Evolutionary conservation across 768 basidiomycete genomes (phyloP).

Genomic region (Termitomyces sp.): DNA sequence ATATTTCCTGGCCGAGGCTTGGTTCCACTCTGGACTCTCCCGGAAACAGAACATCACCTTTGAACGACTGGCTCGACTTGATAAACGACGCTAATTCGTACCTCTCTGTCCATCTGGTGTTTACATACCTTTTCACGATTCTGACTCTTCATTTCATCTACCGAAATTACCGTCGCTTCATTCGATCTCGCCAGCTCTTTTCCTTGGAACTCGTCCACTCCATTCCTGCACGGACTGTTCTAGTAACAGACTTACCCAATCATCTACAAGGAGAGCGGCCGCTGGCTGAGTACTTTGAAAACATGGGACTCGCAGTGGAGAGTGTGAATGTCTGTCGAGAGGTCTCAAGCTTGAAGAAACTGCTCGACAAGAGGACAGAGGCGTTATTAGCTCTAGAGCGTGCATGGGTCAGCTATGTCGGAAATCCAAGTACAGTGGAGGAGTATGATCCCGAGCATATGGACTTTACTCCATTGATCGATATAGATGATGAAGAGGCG

Average conservation of each 20-base stretch:
- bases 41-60: constrained; percentile 29
- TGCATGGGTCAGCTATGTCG: constrained; percentile 89
- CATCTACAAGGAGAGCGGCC: constrained; percentile 82
- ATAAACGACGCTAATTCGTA: constrained; percentile 89
- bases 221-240: constrained; percentile 88
- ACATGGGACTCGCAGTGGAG: constrained; percentile 82
- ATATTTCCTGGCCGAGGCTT: constrained; percentile 41
- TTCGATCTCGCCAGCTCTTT: constrained; percentile 89
- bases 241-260: constrained; percentile 79
- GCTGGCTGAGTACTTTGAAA: constrained; percentile 91
- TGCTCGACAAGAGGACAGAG: constrained; percentile 77
- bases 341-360: constrained; percentile 60
- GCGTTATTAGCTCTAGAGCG: constrained; percentile 74
- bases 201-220: constrained; percentile 93
- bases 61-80: constrained; percentile 75
- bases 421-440: constrained; percentile 86
- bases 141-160: constrained; percentile 84
- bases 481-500: constrained; percentile 47
- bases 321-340: constrained; percentile 88
- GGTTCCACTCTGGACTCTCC: constrained; percentile 15
- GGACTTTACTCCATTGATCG: constrained; percentile 39
- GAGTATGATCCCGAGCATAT: constrained; percentile 73
- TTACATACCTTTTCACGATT: constrained; percentile 91
- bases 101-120: constrained; percentile 82
- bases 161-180: constrained; percentile 84